A percentile compares a stretch with the other conserved stretches of the same genome.
These are phyloP conservation scores for Choricystis sp. DNA, from an alignment of 139 green algal species.

Conservation along the genomic window DNA sequence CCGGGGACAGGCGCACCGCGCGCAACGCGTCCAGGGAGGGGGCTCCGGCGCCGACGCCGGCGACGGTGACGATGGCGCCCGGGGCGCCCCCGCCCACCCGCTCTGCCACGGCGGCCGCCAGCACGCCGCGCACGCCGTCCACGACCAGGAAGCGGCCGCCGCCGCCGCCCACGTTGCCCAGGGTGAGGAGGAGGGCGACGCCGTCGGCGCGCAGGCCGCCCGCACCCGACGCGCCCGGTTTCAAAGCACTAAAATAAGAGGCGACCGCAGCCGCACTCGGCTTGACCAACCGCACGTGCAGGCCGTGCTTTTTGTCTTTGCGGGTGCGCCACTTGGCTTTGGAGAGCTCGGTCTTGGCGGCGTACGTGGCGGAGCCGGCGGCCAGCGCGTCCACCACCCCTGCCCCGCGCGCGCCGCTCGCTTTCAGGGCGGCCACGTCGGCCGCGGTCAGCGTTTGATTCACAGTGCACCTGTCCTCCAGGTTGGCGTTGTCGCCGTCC, in stretches of 20 bases:
- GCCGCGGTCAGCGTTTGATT: not conserved
- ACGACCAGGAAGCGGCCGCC: constrained; percentile 33
- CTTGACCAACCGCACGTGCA: constrained; percentile 5
- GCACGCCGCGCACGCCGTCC: constrained; percentile 34
- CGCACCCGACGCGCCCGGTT: not conserved
- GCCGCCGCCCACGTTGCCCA: constrained; percentile 48
- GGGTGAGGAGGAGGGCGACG: constrained; percentile 36
- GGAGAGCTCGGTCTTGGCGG: constrained; percentile 50
- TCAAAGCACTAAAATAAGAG: not conserved
- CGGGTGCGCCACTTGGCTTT: constrained; percentile 55
- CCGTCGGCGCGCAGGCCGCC: constrained; percentile 35
- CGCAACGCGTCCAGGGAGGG: not conserved
- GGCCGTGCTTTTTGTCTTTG: constrained; percentile 26
- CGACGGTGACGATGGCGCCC: not conserved
- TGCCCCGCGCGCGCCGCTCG: constrained; percentile 10
- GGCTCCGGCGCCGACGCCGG: too few species aligned
- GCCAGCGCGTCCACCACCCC: constrained; percentile 51
- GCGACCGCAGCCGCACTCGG: constrained; percentile 21
- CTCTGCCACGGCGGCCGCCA: constrained; percentile 43
- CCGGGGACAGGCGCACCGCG: not conserved
- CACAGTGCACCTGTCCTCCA: not conserved
- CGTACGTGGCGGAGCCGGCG: constrained; percentile 47
- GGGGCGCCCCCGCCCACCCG: constrained; percentile 38
- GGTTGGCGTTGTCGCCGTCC: not conserved
- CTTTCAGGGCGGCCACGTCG: not conserved